Base-by-base conservation (phyloP, 345 rosid species). In the Adansonia digitata region DNA sequence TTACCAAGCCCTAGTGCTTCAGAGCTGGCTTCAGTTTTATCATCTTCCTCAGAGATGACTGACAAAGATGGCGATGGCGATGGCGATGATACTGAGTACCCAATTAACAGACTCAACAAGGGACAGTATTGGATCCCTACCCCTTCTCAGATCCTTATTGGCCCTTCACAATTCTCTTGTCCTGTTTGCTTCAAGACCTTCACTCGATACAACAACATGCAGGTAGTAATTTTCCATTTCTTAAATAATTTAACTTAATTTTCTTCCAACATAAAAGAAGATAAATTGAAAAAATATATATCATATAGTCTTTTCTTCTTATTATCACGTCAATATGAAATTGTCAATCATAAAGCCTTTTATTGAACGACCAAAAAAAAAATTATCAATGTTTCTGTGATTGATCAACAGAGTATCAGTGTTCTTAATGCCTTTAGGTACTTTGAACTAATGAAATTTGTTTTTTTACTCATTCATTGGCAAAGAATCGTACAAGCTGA, bases 91-190 rank as follows among this genome's bases (percentile, higher is more conserved):
- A n/a, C 80, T 51, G 87, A 80, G 69, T 85, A 85, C 81, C 86
- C 88, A 34, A 77, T 88, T 51, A 88, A 74, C 80, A 88, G 93
- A 85, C 91, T 93, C 69, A 89, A 89, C 81, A 93, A 90, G 83
- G 97, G 98, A 79, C 94, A 92, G 76, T 91, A 91, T 74, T 93
- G 98, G 98, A 93, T 93, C 89, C 98, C 98, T 39, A 93, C 98
- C 9, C 97, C 97, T 79, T 85, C 98, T 63, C 98, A 93, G 88
- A 93, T 93, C 87, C 92, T 93, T 69, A 90, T 91, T 79, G 98
- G 98, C n/a, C 98, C 98, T 72, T 91, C 97, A 4, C 98, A 93
- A 82, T 93, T 93, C 82, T 91, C 98, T 68, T 93, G 98, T 89
- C 97, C 97, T 88, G 91, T 93, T 81, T 93, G 98, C 83, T 91